Evolutionary conservation across 768 basidiomycete genomes (phyloP).

Genomic region (Agaricus blazei): DNA sequence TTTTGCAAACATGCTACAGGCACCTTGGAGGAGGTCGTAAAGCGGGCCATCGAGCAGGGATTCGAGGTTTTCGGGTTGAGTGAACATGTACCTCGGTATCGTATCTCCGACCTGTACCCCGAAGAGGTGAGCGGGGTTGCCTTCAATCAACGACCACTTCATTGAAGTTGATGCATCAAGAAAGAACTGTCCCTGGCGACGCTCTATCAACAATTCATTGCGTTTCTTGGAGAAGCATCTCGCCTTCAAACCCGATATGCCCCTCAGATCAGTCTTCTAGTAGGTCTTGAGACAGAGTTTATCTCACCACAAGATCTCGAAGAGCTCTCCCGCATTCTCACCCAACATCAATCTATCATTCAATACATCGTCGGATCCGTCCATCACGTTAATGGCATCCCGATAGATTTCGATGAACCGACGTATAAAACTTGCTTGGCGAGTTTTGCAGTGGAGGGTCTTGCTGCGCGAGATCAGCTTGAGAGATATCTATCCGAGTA

Average conservation of each 20-base stretch:
- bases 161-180: slow-evolving; percentile 31
- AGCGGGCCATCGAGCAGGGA: slow-evolving; percentile 70
- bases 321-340: slow-evolving; percentile 48
- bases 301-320: slow-evolving; percentile 68
- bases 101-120: slow-evolving; percentile 79
- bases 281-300: slow-evolving; percentile 91
- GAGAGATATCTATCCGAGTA: slow-evolving; percentile 59
- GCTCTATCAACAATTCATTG: slow-evolving; percentile 61
- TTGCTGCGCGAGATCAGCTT: slow-evolving; percentile 26
- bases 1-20: slow-evolving; percentile 91
- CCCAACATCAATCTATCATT: slow-evolving; percentile 43
- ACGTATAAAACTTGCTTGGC: slow-evolving; percentile 64
- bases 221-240: slow-evolving; percentile 76
- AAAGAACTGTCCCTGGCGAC: slow-evolving; percentile 43
- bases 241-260: slow-evolving; percentile 63
- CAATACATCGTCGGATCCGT: slow-evolving; percentile 92
- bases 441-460: slow-evolving; percentile 25
- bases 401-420: slow-evolving; percentile 85
- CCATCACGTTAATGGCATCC: slow-evolving; percentile 83
- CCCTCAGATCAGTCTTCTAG: slow-evolving; percentile 65
- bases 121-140: slow-evolving; percentile 69
- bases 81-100: slow-evolving; percentile 91
- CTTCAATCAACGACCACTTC: neutral
- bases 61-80: slow-evolving; percentile 84
- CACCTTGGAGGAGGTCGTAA: slow-evolving; percentile 73